phyloP scores from a whole-genome alignment of 371 early-diverging fungal species.

The Chytridium lagenaria region DNA sequence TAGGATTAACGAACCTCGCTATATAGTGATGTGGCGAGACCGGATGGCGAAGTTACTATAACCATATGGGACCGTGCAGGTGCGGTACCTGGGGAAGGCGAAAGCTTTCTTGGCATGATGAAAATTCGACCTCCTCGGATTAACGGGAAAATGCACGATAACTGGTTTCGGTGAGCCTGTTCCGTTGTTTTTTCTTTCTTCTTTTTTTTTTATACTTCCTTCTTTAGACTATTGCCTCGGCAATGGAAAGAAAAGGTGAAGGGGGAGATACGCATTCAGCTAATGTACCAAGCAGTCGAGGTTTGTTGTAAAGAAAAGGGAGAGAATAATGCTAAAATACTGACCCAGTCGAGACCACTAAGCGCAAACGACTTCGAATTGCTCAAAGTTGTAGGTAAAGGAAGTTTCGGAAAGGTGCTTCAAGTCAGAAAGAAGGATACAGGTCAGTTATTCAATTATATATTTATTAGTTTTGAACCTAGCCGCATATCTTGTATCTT shows the following conservation, averaged over 20 bases:
- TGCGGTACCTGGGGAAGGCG: slow-evolving; percentile 45
- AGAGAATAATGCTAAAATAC: background rate
- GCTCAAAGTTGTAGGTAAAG: slow-evolving; percentile 79
- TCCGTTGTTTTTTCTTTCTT: background rate
- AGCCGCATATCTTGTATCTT: no score
- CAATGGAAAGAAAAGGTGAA: slow-evolving; percentile 60
- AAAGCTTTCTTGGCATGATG: slow-evolving; percentile 69
- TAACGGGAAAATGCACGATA: slow-evolving; percentile 67
- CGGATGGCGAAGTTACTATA: slow-evolving; percentile 65
- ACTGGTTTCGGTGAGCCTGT: slow-evolving; percentile 59
- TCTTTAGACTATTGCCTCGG: slow-evolving; percentile 47
- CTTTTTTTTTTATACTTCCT: background rate
- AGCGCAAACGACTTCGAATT: slow-evolving; percentile 73
- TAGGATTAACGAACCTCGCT: no score
- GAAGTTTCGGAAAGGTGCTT: slow-evolving; percentile 84
- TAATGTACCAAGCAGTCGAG: slow-evolving; percentile 60
- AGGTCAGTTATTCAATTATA: no score
- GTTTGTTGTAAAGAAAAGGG: slow-evolving; percentile 17
- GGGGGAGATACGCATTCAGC: slow-evolving; percentile 72
- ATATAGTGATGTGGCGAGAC: slow-evolving; percentile 68
- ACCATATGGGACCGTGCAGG: slow-evolving; percentile 67
- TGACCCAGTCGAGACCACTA: slow-evolving; percentile 50
- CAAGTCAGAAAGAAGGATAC: slow-evolving; percentile 79
- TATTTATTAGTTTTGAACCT: no score
- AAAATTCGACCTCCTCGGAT: slow-evolving; percentile 62